Conservation (phyloP, 805 yeast genomes). For the Cyberlindnera xylosilytica region DNA sequence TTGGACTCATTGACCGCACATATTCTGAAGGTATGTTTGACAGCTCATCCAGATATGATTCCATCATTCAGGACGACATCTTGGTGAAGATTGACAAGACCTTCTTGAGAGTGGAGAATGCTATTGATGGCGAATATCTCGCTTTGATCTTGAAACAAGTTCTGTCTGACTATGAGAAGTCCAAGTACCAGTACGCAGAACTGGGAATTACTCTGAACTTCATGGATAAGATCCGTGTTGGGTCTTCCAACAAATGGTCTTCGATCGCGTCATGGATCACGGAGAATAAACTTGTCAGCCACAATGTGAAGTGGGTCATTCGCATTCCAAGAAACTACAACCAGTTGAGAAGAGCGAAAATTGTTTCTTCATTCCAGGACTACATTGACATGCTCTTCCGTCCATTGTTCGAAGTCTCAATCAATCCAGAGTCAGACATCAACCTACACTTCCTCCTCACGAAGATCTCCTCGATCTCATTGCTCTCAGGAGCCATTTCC, state of each 20-base stretch:
- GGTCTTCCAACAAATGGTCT: constrained; percentile 26
- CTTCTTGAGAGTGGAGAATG: constrained; percentile 35
- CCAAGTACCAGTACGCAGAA: constrained; percentile 38
- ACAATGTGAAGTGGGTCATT: constrained; percentile 38
- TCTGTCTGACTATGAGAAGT: constrained; percentile 33
- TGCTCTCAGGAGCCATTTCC: constrained; percentile 26
- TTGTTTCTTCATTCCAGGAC: constrained; percentile 30
- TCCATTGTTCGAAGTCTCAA: constrained; percentile 30
- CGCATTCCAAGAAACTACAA: constrained; percentile 33
- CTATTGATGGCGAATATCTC: constrained; percentile 36
- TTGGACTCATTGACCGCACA: constrained; percentile 26
- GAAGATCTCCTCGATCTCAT: constrained; percentile 33
- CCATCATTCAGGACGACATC: constrained; percentile 25
- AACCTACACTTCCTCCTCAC: constrained; percentile 31
- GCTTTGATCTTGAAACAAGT: constrained; percentile 33
- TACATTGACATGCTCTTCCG: constrained; percentile 32
- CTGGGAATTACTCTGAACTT: constrained; percentile 33
- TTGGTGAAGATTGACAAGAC: constrained; percentile 31
- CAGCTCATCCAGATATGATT: constrained; percentile 17
- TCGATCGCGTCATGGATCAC: constrained; percentile 34
- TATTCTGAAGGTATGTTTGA: constrained; percentile 26
- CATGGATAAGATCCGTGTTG: constrained; percentile 17
- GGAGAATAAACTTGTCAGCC: constrained; percentile 35
- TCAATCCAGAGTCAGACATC: constrained; percentile 24
- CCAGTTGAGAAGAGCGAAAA: constrained; percentile 19